Conservation (phyloP, 257 asterid genomes). For the Craterostigma plantagineum region DNA sequence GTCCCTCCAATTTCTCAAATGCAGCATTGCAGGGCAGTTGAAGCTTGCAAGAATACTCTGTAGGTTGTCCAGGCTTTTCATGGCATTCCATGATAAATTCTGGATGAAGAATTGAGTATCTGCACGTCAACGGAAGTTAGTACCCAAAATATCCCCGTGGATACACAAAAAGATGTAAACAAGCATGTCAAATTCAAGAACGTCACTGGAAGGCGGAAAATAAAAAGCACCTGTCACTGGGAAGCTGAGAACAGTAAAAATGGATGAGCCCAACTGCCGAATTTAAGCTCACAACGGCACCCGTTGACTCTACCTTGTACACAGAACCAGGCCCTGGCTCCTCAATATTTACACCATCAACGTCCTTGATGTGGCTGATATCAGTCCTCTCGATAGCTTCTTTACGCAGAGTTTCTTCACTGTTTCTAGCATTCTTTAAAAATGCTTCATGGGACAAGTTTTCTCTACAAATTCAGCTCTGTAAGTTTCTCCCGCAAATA, state of each 20-base stretch:
- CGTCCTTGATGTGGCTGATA: slow-evolving; percentile 78
- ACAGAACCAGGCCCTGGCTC: slow-evolving; percentile 42
- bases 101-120: slow-evolving; percentile 94
- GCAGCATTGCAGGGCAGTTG: slow-evolving; percentile 99
- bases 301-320: slow-evolving; percentile 93
- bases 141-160: not conserved
- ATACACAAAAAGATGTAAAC: slow-evolving; percentile 6
- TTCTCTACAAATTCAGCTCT: slow-evolving; percentile 38
- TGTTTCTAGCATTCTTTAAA: slow-evolving; percentile 84
- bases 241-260: slow-evolving; percentile 94
- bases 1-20: slow-evolving; percentile 88
- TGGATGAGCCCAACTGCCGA: slow-evolving; percentile 97
- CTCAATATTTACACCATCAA: slow-evolving; percentile 29
- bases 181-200: slow-evolving; percentile 5
- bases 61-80: slow-evolving; percentile 53
- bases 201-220: slow-evolving; percentile 3
- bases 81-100: slow-evolving; percentile 87
- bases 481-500: slow-evolving; percentile 5
- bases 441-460: slow-evolving; percentile 77
- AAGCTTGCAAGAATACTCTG: slow-evolving; percentile 92
- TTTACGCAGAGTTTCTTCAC: slow-evolving; percentile 94
- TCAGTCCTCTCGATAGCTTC: slow-evolving; percentile 98
- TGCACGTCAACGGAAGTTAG: slow-evolving; percentile 15
- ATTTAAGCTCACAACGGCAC: slow-evolving; percentile 98
- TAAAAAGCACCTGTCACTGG: slow-evolving; percentile 73